These are phyloP conservation scores for Fraxinus angustifolia DNA, from an alignment of 305 asterid genomes.

Conservation along the genomic window DNA sequence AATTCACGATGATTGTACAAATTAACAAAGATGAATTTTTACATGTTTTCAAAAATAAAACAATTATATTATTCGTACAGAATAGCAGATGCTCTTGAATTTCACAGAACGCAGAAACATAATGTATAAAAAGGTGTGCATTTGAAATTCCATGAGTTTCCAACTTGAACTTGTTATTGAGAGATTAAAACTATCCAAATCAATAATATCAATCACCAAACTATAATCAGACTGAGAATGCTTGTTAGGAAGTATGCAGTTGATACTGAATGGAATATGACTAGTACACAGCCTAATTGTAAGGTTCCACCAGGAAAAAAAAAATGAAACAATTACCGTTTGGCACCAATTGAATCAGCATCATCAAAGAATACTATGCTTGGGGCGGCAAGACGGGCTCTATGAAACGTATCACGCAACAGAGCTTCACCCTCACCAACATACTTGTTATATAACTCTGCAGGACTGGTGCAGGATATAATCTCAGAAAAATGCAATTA, in stretches of 20 bases:
- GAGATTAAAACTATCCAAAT: background rate
- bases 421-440: conserved; percentile 99
- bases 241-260: background rate
- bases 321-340: conserved; percentile 41
- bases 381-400: conserved; percentile 95
- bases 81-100: background rate
- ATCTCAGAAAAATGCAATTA: conserved; percentile 23
- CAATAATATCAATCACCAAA: background rate
- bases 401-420: conserved; percentile 75
- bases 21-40: background rate
- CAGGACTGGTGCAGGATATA: conserved; percentile 57
- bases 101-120: background rate
- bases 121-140: background rate
- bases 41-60: background rate
- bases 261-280: conserved; percentile 1
- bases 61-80: background rate
- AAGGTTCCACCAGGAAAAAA: background rate
- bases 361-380: conserved; percentile 95
- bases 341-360: conserved; percentile 87
- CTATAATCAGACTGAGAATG: background rate
- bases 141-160: background rate
- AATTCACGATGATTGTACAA: background rate
- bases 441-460: conserved; percentile 87
- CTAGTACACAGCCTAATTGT: background rate
- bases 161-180: background rate